These are phyloP conservation scores for Spatholobus suberectus DNA, from an alignment of 306 rosid genomes.

Conservation along the genomic window DNA sequence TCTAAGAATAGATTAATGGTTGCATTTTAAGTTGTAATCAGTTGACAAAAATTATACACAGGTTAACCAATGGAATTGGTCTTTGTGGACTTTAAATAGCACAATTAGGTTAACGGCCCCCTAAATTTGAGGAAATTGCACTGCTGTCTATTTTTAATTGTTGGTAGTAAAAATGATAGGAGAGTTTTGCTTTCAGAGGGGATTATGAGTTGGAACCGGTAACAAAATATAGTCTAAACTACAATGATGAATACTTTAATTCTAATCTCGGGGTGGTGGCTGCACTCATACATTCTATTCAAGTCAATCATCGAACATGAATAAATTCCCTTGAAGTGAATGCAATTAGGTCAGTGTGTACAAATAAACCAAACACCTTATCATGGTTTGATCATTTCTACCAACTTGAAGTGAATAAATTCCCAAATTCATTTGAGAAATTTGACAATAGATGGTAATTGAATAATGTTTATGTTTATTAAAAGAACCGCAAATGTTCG, in stretches of 20 bases:
- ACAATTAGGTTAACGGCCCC: not conserved
- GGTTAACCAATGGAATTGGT: not conserved
- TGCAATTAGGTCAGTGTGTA: not conserved
- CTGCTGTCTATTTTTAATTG: not conserved
- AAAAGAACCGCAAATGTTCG: too few species aligned
- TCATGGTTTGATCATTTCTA: not conserved
- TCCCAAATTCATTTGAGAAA: not conserved
- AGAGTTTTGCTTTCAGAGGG: not conserved
- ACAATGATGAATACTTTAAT: not conserved
- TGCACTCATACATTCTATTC: not conserved
- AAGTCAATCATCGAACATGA: not conserved
- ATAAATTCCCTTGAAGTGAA: too few species aligned
- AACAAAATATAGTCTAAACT: not conserved
- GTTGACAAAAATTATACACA: not conserved
- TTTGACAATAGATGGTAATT: not conserved
- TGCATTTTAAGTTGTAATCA: not conserved
- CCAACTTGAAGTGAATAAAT: not conserved
- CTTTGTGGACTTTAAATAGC: not conserved
- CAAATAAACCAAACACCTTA: not conserved
- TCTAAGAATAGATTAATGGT: not conserved
- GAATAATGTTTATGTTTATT: too few species aligned
- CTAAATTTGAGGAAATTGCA: not conserved
- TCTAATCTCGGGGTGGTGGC: not conserved
- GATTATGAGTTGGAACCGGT: not conserved
- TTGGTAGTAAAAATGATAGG: not conserved